Evolutionary conservation across 78 protist species (phyloP), one percentile per base, ranked within the genome.

Genomic region (Dictyostelium discoideum): DNA sequence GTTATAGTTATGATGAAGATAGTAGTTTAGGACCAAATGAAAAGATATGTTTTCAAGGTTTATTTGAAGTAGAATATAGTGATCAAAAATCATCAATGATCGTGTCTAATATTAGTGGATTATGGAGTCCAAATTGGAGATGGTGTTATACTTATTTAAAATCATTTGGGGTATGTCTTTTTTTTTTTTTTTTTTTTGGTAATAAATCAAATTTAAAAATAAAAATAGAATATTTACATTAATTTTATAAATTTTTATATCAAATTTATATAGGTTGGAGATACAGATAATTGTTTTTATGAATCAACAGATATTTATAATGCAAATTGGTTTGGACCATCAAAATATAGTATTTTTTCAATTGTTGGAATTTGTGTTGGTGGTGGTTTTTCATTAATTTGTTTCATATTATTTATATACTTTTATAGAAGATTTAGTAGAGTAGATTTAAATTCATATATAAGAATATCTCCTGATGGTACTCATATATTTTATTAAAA

Each of bases 271-370:
- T 42, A 67, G 87, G 7, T n/a, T 4, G 39, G 22, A n/a, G 18
- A 24, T n/a, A 46, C 65, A 9, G 20, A 67, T 50, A 39, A 20
- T 26, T 88, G 94, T 80, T 78, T 32, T 46, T 88, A 88, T 81
- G 86, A 80, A 81, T 22, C 44, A 16, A 37, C 39, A 67, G 44
- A 50, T 32, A 8, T 13, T 42, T 13, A 32, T 18, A 54, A 46
- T 80, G 87, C 37, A 4, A 88, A 88, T 80, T 88, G 94, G 94
- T 88, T 88, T 81, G 67, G 77, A 20, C 63, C 93, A 87, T 39
- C 86, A 40, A 88, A 60, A 65, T 88, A 44, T 48, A 65, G 80
- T n/a, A 48, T 88, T 16, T 42, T 69, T 50, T 26, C 87, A 44
- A 77, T 88, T 26, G 82, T 81, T 18, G 54, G 44, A 39, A 48